Percentiles rank a stretch among this genome's conserved stretches.
Conservation (phyloP, 2,329 filamentous ascomycete genomes). For the Hypoxylon sp. region DNA sequence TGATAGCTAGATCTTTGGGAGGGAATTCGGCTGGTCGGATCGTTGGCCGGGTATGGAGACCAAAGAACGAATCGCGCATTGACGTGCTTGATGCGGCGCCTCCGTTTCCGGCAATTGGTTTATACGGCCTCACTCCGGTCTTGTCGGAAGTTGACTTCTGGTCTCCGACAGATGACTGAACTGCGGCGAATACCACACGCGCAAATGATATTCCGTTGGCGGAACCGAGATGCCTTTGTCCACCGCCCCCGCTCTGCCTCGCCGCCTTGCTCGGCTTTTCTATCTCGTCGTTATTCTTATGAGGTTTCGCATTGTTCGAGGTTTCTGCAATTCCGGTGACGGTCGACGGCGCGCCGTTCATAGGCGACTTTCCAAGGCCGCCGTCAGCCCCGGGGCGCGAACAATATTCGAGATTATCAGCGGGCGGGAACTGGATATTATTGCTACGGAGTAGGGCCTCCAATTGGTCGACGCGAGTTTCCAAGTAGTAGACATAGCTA, state of each 20-base stretch:
- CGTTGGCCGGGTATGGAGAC: constrained; percentile 90
- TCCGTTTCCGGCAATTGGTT: constrained; percentile 63
- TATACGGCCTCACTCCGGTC: constrained; percentile 72
- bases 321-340: constrained; percentile 55
- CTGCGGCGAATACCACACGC: constrained; percentile 91
- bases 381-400: constrained; percentile 64
- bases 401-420: constrained; percentile 77
- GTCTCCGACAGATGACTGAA: constrained; percentile 78
- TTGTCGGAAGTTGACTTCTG: constrained; percentile 78
- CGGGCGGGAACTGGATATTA: constrained; percentile 79
- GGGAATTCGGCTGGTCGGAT: constrained; percentile 91
- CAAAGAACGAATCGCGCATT: constrained; percentile 97
- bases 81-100: constrained; percentile 75
- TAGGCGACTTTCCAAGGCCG: constrained; percentile 54
- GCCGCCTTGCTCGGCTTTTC: constrained; percentile 64
- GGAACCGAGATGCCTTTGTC: constrained; percentile 85
- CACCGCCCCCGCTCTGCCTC: constrained; percentile 69
- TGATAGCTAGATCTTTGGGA: constrained; percentile 78
- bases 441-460: constrained; percentile 81
- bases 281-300: constrained; percentile 62
- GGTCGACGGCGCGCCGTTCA: constrained; percentile 54
- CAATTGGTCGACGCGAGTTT: constrained; percentile 86
- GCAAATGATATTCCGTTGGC: constrained; percentile 95
- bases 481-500: constrained; percentile 95
- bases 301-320: constrained; percentile 53